Evolutionary conservation across 2,329 filamentous ascomycete genomes (phyloP).

Genomic region (Chaetomiaceae sp.): DNA sequence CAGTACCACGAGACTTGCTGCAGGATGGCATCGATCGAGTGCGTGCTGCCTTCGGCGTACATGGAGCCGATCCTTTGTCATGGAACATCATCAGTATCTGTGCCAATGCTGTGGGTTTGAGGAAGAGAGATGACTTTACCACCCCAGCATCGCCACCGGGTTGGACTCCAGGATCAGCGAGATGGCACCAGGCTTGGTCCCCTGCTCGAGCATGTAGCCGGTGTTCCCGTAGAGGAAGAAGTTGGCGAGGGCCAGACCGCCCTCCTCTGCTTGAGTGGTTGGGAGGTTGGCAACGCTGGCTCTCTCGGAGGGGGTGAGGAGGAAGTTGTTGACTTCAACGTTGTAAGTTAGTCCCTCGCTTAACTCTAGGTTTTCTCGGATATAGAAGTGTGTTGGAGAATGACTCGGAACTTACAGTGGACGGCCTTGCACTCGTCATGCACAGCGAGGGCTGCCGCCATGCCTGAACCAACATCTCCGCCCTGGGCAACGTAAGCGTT

Average conservation of each 20-base stretch:
- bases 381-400: too few relatives aligned
- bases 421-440: slow-evolving; percentile 45
- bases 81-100: background rate
- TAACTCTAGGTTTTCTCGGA: too few relatives aligned
- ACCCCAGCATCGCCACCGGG: slow-evolving; percentile 53
- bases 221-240: slow-evolving; percentile 39
- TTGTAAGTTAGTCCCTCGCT: background rate
- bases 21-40: slow-evolving; percentile 3
- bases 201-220: slow-evolving; percentile 51
- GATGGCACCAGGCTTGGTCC: slow-evolving; percentile 51
- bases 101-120: too few relatives aligned
- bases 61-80: slow-evolving; percentile 8
- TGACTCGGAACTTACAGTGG: slow-evolving; percentile 16
- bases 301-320: slow-evolving; percentile 18
- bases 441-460: slow-evolving; percentile 40
- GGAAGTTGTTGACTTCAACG: slow-evolving; percentile 17
- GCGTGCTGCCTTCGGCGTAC: background rate
- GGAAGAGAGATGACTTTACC: too few relatives aligned
- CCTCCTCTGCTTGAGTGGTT: slow-evolving; percentile 32
- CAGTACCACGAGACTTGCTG: slow-evolving; percentile 13
- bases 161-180: slow-evolving; percentile 49
- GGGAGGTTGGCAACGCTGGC: slow-evolving; percentile 6
- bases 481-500: slow-evolving; percentile 52
- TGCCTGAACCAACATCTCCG: slow-evolving; percentile 49
- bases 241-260: slow-evolving; percentile 33